Base-by-base conservation (phyloP, 257 asterid genomes). In the Plantago ovata region DNA sequence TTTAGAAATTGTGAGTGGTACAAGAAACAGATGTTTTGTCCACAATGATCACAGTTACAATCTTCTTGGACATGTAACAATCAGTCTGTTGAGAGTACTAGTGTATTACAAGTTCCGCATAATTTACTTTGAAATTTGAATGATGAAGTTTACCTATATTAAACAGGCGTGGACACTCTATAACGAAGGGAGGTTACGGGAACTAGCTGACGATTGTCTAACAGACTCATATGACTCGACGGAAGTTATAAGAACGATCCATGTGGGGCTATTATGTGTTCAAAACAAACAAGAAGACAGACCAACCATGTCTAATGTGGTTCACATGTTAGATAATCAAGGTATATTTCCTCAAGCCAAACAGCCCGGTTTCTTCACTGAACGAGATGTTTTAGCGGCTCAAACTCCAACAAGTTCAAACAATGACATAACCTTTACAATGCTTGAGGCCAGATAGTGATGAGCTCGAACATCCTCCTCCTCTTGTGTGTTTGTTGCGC, bases 11-110 rank as follows among this genome's bases (percentile, higher is more conserved):
- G 36, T 52, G 14, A 52, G 38, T 24, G 57, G 57, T 7, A 33
- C 22, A 13, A 52, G 36, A 52, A 52, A 52, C 16, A 22, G 19
- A 21, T 23, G 36, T 24, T 52, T 52, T 33, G 0, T 2, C 40
- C 40, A 11, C 57, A 52, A 14, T 18, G 38, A 50, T 50, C 23
- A 50, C 38, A 50, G 36, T 50, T 50, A 20, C 56, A 50, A 50
- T 22, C 56, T 50, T 50, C 38, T 50, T 50, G 56, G 56, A 50
- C 56, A 50, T 22, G 56, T 50, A 49, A n/a, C n/a, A n/a, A n/a
- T n/a, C n/a, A n/a, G n/a, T n/a, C n/a, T n/a, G n/a, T n/a, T n/a
- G n/a, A n/a, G n/a, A 49, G 38, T 18, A 6, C 20, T 1, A 3
- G n/a, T 48, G 19, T 14, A 15, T 20, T 22, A 19, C 54, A 22